Conservation (phyloP, 345 rosid species). For the Corymbia maculata region DNA sequence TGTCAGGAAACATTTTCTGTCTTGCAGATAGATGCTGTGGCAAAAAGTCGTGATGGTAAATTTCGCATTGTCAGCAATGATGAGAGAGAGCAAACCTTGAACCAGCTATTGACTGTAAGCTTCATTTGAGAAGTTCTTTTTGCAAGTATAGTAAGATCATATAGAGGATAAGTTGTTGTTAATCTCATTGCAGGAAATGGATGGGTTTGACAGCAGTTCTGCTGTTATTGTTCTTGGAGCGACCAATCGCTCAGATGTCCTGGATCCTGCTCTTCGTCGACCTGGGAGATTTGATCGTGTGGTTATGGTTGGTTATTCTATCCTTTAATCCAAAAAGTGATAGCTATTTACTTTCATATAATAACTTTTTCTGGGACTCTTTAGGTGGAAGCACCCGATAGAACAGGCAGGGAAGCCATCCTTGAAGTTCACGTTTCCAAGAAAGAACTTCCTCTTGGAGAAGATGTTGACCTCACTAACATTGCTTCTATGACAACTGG, state of each 20-base stretch:
- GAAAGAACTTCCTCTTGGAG: conserved; percentile 78
- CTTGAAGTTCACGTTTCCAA: conserved; percentile 72
- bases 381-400: conserved; percentile 93
- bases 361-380: background rate
- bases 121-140: background rate
- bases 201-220: conserved; percentile 95
- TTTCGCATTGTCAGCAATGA: conserved; percentile 80
- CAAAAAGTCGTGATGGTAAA: conserved; percentile 94
- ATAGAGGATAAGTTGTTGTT: background rate
- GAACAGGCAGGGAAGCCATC: conserved; percentile 88
- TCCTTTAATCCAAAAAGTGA: background rate
- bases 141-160: background rate
- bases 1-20: background rate
- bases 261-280: conserved; percentile 91
- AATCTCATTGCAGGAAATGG: conserved; percentile 77
- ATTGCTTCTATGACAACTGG: conserved; percentile 98
- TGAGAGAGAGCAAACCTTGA: conserved; percentile 97
- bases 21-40: conserved; percentile 94
- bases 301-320: conserved; percentile 58
- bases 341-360: background rate
- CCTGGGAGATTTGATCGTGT: conserved; percentile 99
- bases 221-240: conserved; percentile 98
- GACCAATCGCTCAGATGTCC: conserved; percentile 92
- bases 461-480: conserved; percentile 60
- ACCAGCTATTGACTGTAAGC: conserved; percentile 89